Evolutionary conservation across 345 rosid species (phyloP).

Genomic region (Trapa incisa): DNA sequence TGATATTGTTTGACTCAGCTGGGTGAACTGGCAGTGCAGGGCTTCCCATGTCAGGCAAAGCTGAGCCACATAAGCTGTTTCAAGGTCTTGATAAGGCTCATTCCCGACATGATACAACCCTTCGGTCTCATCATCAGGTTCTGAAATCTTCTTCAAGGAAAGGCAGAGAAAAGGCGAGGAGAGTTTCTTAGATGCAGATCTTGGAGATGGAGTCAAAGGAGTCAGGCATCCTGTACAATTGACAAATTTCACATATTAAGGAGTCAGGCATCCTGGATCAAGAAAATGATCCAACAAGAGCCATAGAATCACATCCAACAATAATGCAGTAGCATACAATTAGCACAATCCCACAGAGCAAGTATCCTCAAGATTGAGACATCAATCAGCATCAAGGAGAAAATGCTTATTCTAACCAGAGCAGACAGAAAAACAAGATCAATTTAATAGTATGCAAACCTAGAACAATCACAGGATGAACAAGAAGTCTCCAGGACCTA

Average conservation of each 20-base stretch:
- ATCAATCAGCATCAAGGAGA: not conserved
- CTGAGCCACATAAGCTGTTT: slow-evolving; percentile 85
- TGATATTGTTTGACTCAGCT: slow-evolving; percentile 53
- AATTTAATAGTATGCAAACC: not conserved
- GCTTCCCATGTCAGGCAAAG: slow-evolving; percentile 96
- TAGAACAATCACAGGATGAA: too few relatives aligned
- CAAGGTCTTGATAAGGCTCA: slow-evolving; percentile 59
- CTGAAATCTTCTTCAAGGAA: slow-evolving; percentile 53
- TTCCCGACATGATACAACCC: slow-evolving; percentile 33
- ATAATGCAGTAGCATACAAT: not conserved
- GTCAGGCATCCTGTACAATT: slow-evolving; percentile 23
- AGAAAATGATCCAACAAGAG: not conserved
- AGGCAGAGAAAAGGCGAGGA: slow-evolving; percentile 82
- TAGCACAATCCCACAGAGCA: not conserved
- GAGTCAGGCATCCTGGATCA: too few relatives aligned
- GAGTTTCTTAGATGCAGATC: slow-evolving; percentile 67
- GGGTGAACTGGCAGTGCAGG: slow-evolving; percentile 86
- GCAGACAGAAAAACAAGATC: not conserved
- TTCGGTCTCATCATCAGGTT: slow-evolving; percentile 61
- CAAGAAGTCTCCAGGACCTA: too few relatives aligned
- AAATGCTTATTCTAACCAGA: not conserved
- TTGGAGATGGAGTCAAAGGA: slow-evolving; percentile 69
- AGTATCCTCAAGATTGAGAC: not conserved
- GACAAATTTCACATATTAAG: not conserved
- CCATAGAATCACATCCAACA: too few relatives aligned